Evolutionary conservation across 1,139 yeast genomes (phyloP).

Genomic region (Wickerhamomyces sp.): DNA sequence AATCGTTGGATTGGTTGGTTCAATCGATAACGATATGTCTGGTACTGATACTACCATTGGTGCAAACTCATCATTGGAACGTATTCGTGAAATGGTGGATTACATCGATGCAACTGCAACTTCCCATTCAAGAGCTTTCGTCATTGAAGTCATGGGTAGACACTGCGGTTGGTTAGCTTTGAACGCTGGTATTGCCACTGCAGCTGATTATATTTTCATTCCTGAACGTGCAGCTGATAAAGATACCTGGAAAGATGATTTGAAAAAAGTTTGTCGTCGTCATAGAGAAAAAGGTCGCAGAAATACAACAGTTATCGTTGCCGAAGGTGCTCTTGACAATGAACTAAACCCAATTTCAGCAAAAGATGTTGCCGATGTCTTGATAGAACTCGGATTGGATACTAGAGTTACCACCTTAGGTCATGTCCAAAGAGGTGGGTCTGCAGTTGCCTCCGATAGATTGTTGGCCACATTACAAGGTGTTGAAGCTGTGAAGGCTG

Average conservation of each 20-base stretch:
- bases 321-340: conserved; percentile 76
- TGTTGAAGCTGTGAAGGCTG: conserved; percentile 78
- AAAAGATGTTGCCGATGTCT: conserved; percentile 61
- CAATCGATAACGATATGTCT: conserved; percentile 82
- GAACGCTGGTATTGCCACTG: conserved; percentile 79
- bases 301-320: conserved; percentile 76
- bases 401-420: conserved; percentile 78
- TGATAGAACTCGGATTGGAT: conserved; percentile 69
- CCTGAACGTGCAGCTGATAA: conserved; percentile 72
- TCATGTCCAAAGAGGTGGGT: conserved; percentile 84
- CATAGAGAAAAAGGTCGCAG: conserved; percentile 72
- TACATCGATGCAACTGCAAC: conserved; percentile 82
- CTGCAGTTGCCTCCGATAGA: conserved; percentile 78
- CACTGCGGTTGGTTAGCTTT: conserved; percentile 87
- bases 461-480: conserved; percentile 76
- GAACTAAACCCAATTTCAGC: conserved; percentile 63
- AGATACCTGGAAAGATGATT: conserved; percentile 60
- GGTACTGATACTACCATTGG: conserved; percentile 82
- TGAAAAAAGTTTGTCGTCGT: conserved; percentile 59
- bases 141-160: conserved; percentile 87
- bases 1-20: conserved; percentile 76
- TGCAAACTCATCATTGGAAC: conserved; percentile 70
- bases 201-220: conserved; percentile 76
- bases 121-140: conserved; percentile 80
- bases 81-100: conserved; percentile 75